These are phyloP conservation scores for Calonectria naviculata DNA, from an alignment of 2,329 filamentous ascomycete species.

Conservation along the genomic window DNA sequence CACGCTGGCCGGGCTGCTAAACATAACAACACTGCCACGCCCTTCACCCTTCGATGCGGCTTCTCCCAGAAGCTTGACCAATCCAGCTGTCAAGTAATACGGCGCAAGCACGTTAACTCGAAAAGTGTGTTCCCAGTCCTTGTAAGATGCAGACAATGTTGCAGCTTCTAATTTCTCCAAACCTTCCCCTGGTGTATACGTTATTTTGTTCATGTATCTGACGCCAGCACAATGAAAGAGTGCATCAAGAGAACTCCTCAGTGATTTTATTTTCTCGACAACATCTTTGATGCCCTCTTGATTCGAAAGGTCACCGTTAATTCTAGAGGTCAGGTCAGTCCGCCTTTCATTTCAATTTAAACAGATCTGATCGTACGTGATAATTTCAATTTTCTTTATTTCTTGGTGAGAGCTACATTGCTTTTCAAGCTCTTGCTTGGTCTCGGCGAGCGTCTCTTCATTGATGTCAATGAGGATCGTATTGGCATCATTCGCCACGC, in stretches of 20 bases:
- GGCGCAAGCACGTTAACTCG: neutral
- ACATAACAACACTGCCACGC: neutral
- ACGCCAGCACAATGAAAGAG: neutral
- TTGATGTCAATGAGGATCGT: slow-evolving; percentile 2
- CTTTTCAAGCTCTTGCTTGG: neutral
- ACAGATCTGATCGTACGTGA: neutral
- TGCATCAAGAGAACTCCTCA: neutral
- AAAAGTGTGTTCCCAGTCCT: slow-evolving; percentile 1
- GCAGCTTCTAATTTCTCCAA: neutral
- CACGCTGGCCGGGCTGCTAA: slow-evolving; percentile 5
- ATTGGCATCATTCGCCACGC: neutral
- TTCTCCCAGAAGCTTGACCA: neutral
- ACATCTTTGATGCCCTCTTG: neutral
- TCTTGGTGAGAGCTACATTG: neutral
- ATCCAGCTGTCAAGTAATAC: neutral
- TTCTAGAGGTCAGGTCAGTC: neutral
- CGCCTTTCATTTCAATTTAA: neutral
- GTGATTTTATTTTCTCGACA: neutral
- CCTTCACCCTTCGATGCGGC: neutral
- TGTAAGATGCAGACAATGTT: neutral
- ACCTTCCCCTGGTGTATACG: neutral
- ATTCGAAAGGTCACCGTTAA: neutral
- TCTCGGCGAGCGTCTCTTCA: neutral
- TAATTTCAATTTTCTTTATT: neutral
- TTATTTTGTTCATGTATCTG: slow-evolving; percentile 3